Evolutionary conservation across 257 asterid genomes (phyloP).

Genomic region (Solanum corneliomulleri): DNA sequence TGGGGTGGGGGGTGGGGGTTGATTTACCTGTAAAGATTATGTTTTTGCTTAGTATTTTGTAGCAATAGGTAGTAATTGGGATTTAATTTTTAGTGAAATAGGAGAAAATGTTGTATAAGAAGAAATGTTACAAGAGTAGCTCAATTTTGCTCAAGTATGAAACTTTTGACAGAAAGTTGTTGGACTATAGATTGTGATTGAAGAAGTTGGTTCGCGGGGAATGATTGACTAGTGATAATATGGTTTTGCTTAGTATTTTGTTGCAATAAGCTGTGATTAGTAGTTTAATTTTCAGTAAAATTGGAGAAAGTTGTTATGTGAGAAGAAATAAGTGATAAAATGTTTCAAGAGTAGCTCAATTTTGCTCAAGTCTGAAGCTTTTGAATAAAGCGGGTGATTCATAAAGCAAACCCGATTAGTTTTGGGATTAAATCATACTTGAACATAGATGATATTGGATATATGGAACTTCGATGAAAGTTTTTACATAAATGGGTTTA

Average conservation of each 20-base stretch:
- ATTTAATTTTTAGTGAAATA: neutral
- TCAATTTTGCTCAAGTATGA: neutral
- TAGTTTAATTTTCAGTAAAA: neutral
- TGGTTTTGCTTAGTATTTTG: neutral
- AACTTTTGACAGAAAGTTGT: neutral
- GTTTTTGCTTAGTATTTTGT: neutral
- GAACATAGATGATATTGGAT: neutral
- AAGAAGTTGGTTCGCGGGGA: neutral
- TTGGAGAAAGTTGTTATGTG: neutral
- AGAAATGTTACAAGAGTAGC: neutral
- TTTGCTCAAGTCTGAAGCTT: neutral
- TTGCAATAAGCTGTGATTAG: neutral
- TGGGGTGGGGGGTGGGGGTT: neutral
- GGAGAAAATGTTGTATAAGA: neutral
- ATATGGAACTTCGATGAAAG: neutral
- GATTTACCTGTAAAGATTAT: neutral
- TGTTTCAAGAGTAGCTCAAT: neutral
- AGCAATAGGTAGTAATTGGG: neutral
- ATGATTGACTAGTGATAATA: neutral
- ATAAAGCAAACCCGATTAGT: neutral
- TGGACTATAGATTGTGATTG: neutral
- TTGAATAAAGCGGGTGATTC: neutral
- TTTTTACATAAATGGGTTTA: neutral
- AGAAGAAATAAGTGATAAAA: neutral
- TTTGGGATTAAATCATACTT: neutral